phyloP scores from a whole-genome alignment of 495 filamentous ascomycete genomes.

The Hyphodiscus hymeniophilus region DNA sequence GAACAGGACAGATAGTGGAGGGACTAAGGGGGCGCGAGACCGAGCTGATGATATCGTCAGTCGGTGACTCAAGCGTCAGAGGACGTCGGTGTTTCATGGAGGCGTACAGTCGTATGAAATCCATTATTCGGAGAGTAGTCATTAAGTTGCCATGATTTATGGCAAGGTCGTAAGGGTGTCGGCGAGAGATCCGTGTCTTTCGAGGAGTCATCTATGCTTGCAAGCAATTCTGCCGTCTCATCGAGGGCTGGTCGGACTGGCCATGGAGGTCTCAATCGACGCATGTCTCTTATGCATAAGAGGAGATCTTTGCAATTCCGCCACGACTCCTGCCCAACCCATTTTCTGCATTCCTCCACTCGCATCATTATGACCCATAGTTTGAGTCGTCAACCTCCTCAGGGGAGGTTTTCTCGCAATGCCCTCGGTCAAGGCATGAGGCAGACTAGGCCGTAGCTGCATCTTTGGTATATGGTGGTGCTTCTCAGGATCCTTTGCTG shows the following conservation, averaged over 20 bases:
- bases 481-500: constrained; percentile 30
- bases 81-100: no score
- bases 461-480: constrained; percentile 10
- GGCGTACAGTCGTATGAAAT: no score
- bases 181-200: no score
- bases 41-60: no score
- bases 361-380: constrained; percentile 33
- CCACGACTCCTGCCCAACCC: constrained; percentile 46
- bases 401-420: constrained; percentile 33
- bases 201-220: no score
- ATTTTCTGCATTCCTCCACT: constrained; percentile 28
- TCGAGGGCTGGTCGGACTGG: constrained; percentile 8
- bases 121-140: no score
- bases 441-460: constrained; percentile 11
- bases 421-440: constrained; percentile 28
- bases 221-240: no score
- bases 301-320: constrained; percentile 42
- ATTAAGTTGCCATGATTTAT: no score
- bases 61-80: no score
- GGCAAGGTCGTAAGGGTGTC: no score
- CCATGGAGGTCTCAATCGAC: constrained; percentile 41
- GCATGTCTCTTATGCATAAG: constrained; percentile 42
- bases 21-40: no score
- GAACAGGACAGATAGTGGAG: no score
- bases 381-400: constrained; percentile 35